phyloP scores from a whole-genome alignment of 306 rosid species.

The Erythrophleum fordii region DNA sequence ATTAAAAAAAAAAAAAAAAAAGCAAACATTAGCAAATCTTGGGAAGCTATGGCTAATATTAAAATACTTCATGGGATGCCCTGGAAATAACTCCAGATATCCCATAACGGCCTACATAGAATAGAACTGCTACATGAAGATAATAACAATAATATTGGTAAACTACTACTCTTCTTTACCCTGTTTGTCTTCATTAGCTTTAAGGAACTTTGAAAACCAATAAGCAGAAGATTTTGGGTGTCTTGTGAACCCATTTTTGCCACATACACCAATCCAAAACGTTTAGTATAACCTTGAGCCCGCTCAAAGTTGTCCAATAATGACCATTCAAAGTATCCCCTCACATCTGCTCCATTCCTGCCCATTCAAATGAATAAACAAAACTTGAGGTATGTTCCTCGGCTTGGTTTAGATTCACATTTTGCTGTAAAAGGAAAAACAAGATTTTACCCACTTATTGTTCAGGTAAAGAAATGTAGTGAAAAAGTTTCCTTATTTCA shows the following conservation, averaged over 20 bases:
- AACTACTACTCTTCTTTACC: slow-evolving; percentile 52
- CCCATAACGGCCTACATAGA: background rate
- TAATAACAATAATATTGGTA: background rate
- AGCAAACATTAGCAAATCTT: no score
- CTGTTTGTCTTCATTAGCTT: slow-evolving; percentile 52
- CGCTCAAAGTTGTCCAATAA: slow-evolving; percentile 92
- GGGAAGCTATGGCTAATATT: background rate
- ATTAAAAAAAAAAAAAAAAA: no score
- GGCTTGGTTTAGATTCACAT: slow-evolving; percentile 1
- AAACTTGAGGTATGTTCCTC: background rate
- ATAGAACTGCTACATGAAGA: background rate
- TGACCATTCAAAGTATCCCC: slow-evolving; percentile 96
- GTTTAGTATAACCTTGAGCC: slow-evolving; percentile 96
- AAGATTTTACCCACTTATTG: background rate
- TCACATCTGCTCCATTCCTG: slow-evolving; percentile 87
- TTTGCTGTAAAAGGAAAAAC: slow-evolving; percentile 17
- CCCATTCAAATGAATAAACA: slow-evolving; percentile 32
- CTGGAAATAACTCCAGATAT: background rate
- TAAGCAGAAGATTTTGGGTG: slow-evolving; percentile 92
- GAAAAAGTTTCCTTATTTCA: background rate
- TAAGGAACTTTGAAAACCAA: slow-evolving; percentile 83
- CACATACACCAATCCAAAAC: slow-evolving; percentile 82
- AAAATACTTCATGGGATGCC: background rate
- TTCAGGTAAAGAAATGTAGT: background rate
- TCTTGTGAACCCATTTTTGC: slow-evolving; percentile 74